Percentiles rank a stretch among this genome's conserved stretches.
Evolutionary conservation across 2,329 filamentous ascomycete species (phyloP).

Genomic region (Zalaria obscura): DNA sequence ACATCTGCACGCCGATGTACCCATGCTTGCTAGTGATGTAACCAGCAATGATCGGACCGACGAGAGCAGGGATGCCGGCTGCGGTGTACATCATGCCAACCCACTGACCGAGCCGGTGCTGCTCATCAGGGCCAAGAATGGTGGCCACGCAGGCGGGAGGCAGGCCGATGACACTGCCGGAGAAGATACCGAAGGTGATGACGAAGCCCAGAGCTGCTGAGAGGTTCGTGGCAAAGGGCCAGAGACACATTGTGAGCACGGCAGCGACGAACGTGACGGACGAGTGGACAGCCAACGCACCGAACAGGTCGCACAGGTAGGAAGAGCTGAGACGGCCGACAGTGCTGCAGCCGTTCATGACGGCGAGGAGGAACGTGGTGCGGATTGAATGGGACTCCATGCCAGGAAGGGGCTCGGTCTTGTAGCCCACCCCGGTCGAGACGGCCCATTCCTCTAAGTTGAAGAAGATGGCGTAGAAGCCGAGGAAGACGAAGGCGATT

Average conservation of each 20-base stretch:
- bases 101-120: conserved; percentile 35
- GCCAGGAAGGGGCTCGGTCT: conserved; percentile 11
- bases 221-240: conserved; percentile 25
- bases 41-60: conserved; percentile 33
- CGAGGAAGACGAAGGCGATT: conserved; percentile 35
- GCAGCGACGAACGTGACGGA: conserved; percentile 25
- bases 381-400: conserved; percentile 15
- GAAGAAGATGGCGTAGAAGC: conserved; percentile 39
- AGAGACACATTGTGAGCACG: conserved; percentile 28
- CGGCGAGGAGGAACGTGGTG: conserved; percentile 34
- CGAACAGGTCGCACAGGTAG: conserved; percentile 29
- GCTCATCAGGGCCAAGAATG: conserved; percentile 23
- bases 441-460: conserved; percentile 39
- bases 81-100: conserved; percentile 38
- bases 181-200: conserved; percentile 32
- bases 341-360: conserved; percentile 36
- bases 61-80: conserved; percentile 29
- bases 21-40: conserved; percentile 26
- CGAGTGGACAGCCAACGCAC: conserved; percentile 32
- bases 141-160: conserved; percentile 35
- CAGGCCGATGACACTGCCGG: conserved; percentile 35
- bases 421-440: conserved; percentile 25
- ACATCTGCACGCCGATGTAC: conserved; percentile 33
- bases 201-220: conserved; percentile 31
- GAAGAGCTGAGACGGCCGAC: conserved; percentile 31